A percentile compares a stretch with the other conserved stretches of the same genome.
Evolutionary conservation across 495 filamentous ascomycete genomes (phyloP).

Genomic region (Cryomyces minteri): DNA sequence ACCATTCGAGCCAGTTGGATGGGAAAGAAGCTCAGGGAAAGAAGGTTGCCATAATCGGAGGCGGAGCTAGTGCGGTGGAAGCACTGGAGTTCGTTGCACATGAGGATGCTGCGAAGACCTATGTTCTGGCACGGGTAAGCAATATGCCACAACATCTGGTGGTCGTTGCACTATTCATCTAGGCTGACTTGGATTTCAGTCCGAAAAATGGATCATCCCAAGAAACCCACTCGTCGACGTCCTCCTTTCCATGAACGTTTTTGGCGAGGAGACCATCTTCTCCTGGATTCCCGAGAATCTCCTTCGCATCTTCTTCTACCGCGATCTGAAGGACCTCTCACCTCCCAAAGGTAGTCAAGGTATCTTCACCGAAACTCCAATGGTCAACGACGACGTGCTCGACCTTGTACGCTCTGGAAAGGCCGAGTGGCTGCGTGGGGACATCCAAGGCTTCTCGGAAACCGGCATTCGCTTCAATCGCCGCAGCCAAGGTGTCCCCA

Average conservation of each 20-base stretch:
- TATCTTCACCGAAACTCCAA: slow-evolving; percentile 65
- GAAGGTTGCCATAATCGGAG: slow-evolving; percentile 56
- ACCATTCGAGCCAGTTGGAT: slow-evolving; percentile 56
- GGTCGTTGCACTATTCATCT: background rate
- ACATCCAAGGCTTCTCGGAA: slow-evolving; percentile 46
- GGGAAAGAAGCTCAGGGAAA: slow-evolving; percentile 53
- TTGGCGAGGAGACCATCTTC: slow-evolving; percentile 54
- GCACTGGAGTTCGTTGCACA: slow-evolving; percentile 62
- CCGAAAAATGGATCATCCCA: slow-evolving; percentile 82
- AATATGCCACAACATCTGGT: background rate
- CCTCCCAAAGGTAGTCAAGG: slow-evolving; percentile 35
- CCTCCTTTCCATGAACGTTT: slow-evolving; percentile 57
- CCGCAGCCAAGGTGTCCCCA: slow-evolving; percentile 51
- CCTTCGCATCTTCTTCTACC: slow-evolving; percentile 66
- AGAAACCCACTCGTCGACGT: slow-evolving; percentile 57
- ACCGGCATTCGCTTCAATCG: slow-evolving; percentile 51
- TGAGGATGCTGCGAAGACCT: slow-evolving; percentile 44
- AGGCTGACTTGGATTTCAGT: slow-evolving; percentile 7
- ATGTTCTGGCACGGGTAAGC: slow-evolving; percentile 43
- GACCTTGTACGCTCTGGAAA: slow-evolving; percentile 56
- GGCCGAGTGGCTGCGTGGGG: slow-evolving; percentile 64
- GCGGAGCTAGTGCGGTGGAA: slow-evolving; percentile 69
- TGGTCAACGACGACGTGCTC: slow-evolving; percentile 72
- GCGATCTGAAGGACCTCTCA: slow-evolving; percentile 61
- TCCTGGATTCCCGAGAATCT: slow-evolving; percentile 64